phyloP scores from a whole-genome alignment of 2,329 filamentous ascomycete species.

The Monosporascus sp. region DNA sequence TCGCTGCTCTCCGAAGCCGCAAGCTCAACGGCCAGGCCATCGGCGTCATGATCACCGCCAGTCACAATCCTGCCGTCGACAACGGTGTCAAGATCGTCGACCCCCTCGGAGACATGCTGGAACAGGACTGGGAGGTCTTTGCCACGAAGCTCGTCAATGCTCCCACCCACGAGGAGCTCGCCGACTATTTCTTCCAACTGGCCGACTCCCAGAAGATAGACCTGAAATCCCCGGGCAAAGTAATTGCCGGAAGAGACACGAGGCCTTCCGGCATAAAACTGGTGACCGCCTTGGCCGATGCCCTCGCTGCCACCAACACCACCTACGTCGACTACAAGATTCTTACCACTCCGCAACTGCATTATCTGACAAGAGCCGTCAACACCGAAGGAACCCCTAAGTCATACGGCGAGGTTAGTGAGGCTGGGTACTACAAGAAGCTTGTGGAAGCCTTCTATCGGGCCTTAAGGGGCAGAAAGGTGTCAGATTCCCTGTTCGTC shows the following conservation, averaged over 20 bases:
- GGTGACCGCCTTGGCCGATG: conserved; percentile 71
- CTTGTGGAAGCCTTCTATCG: conserved; percentile 77
- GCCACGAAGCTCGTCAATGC: conserved; percentile 89
- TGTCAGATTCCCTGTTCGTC: conserved; percentile 70
- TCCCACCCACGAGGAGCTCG: conserved; percentile 66
- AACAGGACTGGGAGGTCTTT: conserved; percentile 89
- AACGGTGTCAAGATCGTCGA: conserved; percentile 96
- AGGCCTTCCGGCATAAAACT: conserved; percentile 85
- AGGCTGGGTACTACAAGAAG: conserved; percentile 94
- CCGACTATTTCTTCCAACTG: conserved; percentile 70
- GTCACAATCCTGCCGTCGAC: conserved; percentile 84
- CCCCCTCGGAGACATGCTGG: conserved; percentile 96
- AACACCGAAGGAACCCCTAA: conserved; percentile 87
- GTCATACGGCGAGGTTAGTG: conserved; percentile 82
- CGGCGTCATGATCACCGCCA: conserved; percentile 93
- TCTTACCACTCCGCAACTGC: conserved; percentile 93
- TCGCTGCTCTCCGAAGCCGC: conserved; percentile 82
- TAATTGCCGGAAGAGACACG: conserved; percentile 89
- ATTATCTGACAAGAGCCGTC: conserved; percentile 90
- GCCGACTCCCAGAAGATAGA: conserved; percentile 73
- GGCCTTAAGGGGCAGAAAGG: conserved; percentile 71
- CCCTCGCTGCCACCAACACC: conserved; percentile 68
- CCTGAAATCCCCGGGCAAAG: conserved; percentile 63
- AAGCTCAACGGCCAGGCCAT: conserved; percentile 88
- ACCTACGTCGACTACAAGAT: conserved; percentile 82